Conservation (phyloP, 73 alveolate genomes). For the Paraurostyla sp. region DNA sequence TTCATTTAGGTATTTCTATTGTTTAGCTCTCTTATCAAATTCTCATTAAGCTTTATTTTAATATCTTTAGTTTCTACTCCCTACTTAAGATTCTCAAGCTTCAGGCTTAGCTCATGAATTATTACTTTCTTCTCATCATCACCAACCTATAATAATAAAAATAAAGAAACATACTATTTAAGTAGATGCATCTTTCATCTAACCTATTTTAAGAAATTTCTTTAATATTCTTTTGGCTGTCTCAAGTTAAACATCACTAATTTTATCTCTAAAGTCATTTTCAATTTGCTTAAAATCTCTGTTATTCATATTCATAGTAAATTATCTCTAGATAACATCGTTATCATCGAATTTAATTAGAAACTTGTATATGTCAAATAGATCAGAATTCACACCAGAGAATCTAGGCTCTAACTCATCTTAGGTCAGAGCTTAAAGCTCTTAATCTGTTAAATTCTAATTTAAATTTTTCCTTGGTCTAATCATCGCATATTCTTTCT, state of each 20-base stretch:
- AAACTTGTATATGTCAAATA: background rate
- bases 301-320: background rate
- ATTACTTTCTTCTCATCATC: background rate
- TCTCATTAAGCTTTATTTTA: background rate
- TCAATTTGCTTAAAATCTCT: background rate
- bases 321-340: background rate
- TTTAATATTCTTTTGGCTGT: background rate
- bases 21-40: background rate
- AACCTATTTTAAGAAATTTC: background rate
- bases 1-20: background rate
- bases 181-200: background rate
- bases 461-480: background rate
- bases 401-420: background rate
- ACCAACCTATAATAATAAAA: background rate
- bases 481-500: background rate
- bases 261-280: background rate
- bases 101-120: background rate
- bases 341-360: background rate
- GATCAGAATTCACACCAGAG: slow-evolving; percentile 19
- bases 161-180: background rate
- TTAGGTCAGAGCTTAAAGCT: background rate
- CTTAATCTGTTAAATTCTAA: background rate
- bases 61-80: background rate
- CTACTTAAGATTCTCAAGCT: background rate
- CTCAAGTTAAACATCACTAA: background rate